A percentile compares a stretch with the other conserved stretches of the same genome.
phyloP scores from a whole-genome alignment of 345 rosid genomes.

The Microthlaspi erraticum region DNA sequence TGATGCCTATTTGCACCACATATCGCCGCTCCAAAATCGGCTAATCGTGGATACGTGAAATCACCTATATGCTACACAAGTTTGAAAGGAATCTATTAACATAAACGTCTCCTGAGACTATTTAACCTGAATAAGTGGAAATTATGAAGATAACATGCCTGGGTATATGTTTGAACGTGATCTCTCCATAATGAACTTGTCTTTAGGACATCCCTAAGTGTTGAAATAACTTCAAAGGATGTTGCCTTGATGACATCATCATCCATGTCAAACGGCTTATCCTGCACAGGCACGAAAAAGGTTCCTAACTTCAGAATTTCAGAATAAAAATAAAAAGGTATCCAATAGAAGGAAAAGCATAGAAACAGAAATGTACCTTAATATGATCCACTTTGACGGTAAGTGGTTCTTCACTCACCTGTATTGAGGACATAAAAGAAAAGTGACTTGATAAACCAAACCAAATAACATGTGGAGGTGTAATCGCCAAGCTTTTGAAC shows the following conservation, averaged over 20 bases:
- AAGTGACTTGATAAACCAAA: slow-evolving; percentile 32
- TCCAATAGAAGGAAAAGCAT: slow-evolving; percentile 25
- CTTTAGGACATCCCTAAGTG: slow-evolving; percentile 87
- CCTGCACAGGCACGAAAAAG: slow-evolving; percentile 53
- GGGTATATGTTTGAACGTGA: slow-evolving; percentile 91
- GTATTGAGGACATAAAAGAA: slow-evolving; percentile 35
- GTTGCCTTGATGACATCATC: slow-evolving; percentile 96
- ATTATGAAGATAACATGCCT: slow-evolving; percentile 51
- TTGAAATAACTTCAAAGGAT: slow-evolving; percentile 94
- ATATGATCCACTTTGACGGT: slow-evolving; percentile 97
- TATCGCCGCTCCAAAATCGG: slow-evolving; percentile 99
- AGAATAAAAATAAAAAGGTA: not conserved
- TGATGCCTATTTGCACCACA: slow-evolving; percentile 89
- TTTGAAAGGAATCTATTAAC: slow-evolving; percentile 31
- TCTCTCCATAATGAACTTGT: slow-evolving; percentile 94
- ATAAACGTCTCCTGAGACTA: slow-evolving; percentile 11
- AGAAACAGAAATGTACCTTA: slow-evolving; percentile 59
- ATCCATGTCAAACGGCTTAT: slow-evolving; percentile 85
- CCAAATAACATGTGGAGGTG: slow-evolving; percentile 17
- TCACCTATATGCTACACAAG: slow-evolving; percentile 90
- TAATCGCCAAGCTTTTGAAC: slow-evolving; percentile 2
- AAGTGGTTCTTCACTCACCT: slow-evolving; percentile 94
- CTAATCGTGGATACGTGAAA: slow-evolving; percentile 83
- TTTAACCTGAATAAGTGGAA: slow-evolving; percentile 5
- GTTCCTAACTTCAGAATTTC: not conserved